Percentiles rank a stretch among this genome's conserved stretches.
phyloP scores from a whole-genome alignment of 345 rosid genomes.

The Citrus medica region DNA sequence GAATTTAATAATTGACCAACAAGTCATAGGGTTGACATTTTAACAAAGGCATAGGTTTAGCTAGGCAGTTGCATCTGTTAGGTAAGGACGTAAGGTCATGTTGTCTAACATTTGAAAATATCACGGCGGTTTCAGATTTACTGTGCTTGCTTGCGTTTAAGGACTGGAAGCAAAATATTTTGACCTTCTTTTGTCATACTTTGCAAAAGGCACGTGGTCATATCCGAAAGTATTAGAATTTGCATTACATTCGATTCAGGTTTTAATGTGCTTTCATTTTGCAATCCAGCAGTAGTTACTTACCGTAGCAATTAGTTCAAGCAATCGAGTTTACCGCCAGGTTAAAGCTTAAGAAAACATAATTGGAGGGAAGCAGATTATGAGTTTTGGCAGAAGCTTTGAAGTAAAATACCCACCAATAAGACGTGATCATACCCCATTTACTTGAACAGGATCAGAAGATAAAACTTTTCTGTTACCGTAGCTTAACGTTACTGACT shows the following conservation, averaged over 20 bases:
- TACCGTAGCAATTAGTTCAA: neutral
- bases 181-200: neutral
- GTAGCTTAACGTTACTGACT: too few relatives aligned
- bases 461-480: too few relatives aligned
- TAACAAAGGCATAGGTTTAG: neutral
- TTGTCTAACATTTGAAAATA: neutral
- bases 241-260: too few relatives aligned
- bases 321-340: neutral
- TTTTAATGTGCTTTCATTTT: neutral
- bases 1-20: neutral
- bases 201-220: neutral
- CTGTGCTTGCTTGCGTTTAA: neutral
- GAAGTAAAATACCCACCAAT: neutral
- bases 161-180: neutral
- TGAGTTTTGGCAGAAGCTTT: neutral
- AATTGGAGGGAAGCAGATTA: neutral
- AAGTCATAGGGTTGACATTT: neutral
- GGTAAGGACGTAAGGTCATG: neutral
- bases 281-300: neutral
- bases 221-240: too few relatives aligned
- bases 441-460: too few relatives aligned
- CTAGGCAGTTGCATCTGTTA: neutral
- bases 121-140: neutral
- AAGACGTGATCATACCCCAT: neutral
- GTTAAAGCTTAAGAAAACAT: neutral